Evolutionary conservation across 495 filamentous ascomycete species (phyloP), one percentile per base, ranked within the genome.

Genomic region (Staphylotrichum longicolle): DNA sequence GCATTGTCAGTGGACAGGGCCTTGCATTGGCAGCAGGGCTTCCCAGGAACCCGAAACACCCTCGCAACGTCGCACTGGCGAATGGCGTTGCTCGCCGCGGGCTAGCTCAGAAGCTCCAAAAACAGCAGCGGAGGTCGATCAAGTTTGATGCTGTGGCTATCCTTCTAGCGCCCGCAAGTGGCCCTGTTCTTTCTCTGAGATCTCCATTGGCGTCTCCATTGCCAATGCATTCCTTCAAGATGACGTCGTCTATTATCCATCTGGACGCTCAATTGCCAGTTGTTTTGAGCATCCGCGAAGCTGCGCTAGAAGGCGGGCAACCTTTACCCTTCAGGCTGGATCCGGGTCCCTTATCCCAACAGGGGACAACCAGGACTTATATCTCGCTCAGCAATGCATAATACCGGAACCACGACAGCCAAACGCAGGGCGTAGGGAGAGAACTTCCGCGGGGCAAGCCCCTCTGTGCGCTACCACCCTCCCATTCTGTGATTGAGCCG

Each of bases 321-420:
- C 20, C 20, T 27, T 27, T 27, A 27, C 20, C 20, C 20, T 27
- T 27, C 48, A 20, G 5, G 40, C 9, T 5, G 12, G 2, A 11
- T 37, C 52, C 52, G 39, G 10, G 39, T 32, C 37, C n/a, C 37
- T 40, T 6, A 39, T 48, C 20, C 15, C 20, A 32, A 42, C 56
- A 58, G 34, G 34, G 40, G 50, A 62, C 52, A 42, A 14, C 37
- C 34, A 34, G 32, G 57, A 7, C 40, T 42, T 64, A 66, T 61
- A 69, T 58, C 59, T 56, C 35, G 57, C 42, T 50, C 51, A 63
- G 53, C 56, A 39, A 64, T 47, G 54, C 61, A 69, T 66, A 66
- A 63, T 44, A 61, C 40, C 54, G 54, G 63, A 61, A 34, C 57
- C 54, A 60, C 41, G 9, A 37, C 54, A 40, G 32, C 54, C 54